Conservation (phyloP, 2,329 filamentous ascomycete species). For the Harringtonia lauricola region DNA sequence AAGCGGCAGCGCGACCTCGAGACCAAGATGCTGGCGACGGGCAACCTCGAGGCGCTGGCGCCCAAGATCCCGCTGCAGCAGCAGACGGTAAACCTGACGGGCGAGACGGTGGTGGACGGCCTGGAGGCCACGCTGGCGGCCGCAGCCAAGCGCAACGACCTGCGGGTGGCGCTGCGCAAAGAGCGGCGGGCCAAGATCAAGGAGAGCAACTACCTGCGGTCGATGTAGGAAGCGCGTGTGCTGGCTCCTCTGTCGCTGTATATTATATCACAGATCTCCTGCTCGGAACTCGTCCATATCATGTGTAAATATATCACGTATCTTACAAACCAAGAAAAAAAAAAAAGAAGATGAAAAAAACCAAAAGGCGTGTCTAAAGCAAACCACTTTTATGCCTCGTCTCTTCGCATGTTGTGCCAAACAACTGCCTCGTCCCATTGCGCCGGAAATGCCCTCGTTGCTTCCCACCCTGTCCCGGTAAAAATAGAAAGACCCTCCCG, state of each 20-base stretch:
- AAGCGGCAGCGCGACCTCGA: slow-evolving; percentile 49
- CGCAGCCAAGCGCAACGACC: slow-evolving; percentile 42
- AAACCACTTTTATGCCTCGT: no score
- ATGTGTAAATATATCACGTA: background rate
- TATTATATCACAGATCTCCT: no score
- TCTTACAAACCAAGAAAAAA: background rate
- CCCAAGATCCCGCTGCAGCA: slow-evolving; percentile 66
- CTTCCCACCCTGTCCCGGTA: no score
- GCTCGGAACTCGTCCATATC: background rate
- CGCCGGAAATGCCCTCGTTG: no score
- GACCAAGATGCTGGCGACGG: slow-evolving; percentile 48
- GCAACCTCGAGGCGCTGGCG: slow-evolving; percentile 53
- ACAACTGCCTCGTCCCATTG: no score
- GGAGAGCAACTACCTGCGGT: slow-evolving; percentile 77
- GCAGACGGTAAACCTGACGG: slow-evolving; percentile 62
- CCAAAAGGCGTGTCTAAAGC: no score
- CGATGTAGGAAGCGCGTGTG: slow-evolving; percentile 43
- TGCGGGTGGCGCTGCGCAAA: slow-evolving; percentile 61
- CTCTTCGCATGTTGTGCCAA: no score
- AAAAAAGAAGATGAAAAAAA: background rate
- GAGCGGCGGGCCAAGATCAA: slow-evolving; percentile 70
- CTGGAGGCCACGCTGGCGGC: slow-evolving; percentile 32
- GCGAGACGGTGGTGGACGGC: slow-evolving; percentile 28
- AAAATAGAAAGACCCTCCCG: no score
- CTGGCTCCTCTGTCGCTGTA: no score